Evolutionary conservation across 2,329 filamentous ascomycete genomes (phyloP).

Genomic region (Xylariaceae sp.): DNA sequence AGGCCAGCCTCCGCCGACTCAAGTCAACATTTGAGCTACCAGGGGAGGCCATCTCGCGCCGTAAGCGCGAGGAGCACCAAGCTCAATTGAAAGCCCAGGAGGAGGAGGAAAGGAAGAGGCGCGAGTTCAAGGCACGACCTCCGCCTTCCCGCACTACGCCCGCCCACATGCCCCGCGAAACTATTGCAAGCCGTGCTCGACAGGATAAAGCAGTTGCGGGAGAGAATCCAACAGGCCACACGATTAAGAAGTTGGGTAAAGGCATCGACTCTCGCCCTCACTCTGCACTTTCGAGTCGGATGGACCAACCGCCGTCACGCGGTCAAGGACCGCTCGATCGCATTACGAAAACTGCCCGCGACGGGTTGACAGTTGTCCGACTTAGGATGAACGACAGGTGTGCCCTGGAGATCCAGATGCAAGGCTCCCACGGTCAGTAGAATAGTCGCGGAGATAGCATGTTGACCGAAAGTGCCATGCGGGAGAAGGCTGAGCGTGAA

Average conservation of each 20-base stretch:
- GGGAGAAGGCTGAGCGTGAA: slow-evolving; percentile 52
- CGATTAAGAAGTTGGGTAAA: slow-evolving; percentile 30
- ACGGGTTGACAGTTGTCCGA: too few species aligned
- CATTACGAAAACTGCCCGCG: background rate
- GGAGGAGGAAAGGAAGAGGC: slow-evolving; percentile 54
- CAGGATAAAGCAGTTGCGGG: slow-evolving; percentile 37
- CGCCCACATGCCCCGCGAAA: slow-evolving; percentile 48
- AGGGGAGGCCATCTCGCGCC: slow-evolving; percentile 56
- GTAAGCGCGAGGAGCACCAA: slow-evolving; percentile 48
- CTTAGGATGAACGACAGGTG: too few species aligned
- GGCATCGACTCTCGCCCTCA: slow-evolving; percentile 26
- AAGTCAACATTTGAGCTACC: slow-evolving; percentile 56
- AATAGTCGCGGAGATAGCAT: slow-evolving; percentile 50
- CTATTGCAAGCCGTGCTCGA: slow-evolving; percentile 52
- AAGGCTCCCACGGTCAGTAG: slow-evolving; percentile 49
- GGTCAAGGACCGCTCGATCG: slow-evolving; percentile 25
- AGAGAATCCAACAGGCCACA: slow-evolving; percentile 26
- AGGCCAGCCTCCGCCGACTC: slow-evolving; percentile 42
- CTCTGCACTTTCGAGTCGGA: slow-evolving; percentile 29
- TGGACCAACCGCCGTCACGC: slow-evolving; percentile 29
- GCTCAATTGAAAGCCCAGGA: slow-evolving; percentile 51
- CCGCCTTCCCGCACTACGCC: slow-evolving; percentile 42
- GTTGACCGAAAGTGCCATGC: slow-evolving; percentile 43
- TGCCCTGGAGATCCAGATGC: slow-evolving; percentile 40
- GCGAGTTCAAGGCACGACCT: slow-evolving; percentile 60